Base-by-base conservation (phyloP, 2,329 filamentous ascomycete genomes). In the Colletotrichum neosansevieriae region DNA sequence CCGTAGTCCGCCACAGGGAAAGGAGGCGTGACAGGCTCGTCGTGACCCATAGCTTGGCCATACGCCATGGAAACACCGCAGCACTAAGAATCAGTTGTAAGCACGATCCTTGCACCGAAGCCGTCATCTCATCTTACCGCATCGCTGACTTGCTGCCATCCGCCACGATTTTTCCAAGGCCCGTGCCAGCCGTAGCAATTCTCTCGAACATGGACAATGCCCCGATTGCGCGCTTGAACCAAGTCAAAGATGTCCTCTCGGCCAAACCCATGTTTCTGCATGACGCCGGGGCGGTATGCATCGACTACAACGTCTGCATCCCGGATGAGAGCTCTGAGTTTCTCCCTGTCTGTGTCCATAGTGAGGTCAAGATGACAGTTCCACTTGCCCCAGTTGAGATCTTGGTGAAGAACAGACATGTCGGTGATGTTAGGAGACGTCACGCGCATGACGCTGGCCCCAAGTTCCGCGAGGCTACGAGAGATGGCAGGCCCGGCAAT, bases 101-200 rank as follows among this genome's bases (percentile, higher is more conserved):
- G 66, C 42, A 40, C 3, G 11, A 12, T 13, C 3, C 9, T 51
- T 12, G 6, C 2, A 6, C n/a, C 15, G 15, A 7, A 15, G 6
- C 0, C 4, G 2, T 12, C 5, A 0, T 29, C 12, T 42, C 0
- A 29, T 72, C 73, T 72, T 64, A 79, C 76, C 3, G 82, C 81
- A 72, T 87, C 84, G 34, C 79, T 81, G 62, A 87, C 85, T 72
- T 85, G 84, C 74, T 87, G 85, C 84, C 84, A 87, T 1, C 85
- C 85, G 42, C 77, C 81, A 4, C 84, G 75, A 34, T 80, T 75
- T 9, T 76, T 74, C 81, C 81, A 84, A 0, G 82, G 81, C 0
- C 84, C 85, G 57, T 85, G 72, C 78, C 80, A 86, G 0, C 85
- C 85, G 68, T 86, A 88, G 72, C 84, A 86, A 70, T 87, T 86